phyloP scores from a whole-genome alignment of 768 basidiomycete species.

The Trametes cinnabarina region DNA sequence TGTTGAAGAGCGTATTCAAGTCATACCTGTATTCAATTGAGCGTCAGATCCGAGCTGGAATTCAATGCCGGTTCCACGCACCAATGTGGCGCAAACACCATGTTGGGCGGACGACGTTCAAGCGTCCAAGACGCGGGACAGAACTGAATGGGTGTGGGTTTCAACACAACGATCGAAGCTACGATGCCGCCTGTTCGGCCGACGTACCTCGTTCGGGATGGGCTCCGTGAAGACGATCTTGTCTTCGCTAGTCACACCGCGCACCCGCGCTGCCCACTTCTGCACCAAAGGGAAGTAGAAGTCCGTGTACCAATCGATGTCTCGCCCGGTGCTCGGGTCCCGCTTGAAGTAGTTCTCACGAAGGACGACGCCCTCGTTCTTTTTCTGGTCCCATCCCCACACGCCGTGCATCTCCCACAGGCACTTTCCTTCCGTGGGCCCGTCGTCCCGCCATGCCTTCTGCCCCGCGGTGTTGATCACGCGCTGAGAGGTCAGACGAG shows the following conservation, averaged over 20 bases:
- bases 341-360: constrained; percentile 82
- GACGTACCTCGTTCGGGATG: constrained; percentile 86
- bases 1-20: constrained; percentile 81
- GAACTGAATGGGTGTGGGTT: constrained; percentile 44
- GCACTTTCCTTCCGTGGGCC: constrained; percentile 71
- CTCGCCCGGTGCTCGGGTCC: constrained; percentile 60
- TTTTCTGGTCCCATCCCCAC: constrained; percentile 80
- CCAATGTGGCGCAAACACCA: constrained; percentile 79
- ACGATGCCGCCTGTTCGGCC: neutral
- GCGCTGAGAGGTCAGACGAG: constrained; percentile 54
- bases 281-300: constrained; percentile 78
- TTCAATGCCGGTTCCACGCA: constrained; percentile 27
- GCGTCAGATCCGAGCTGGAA: constrained; percentile 28
- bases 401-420: constrained; percentile 92
- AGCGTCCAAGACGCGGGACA: constrained; percentile 77
- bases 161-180: neutral
- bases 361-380: constrained; percentile 68
- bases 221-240: constrained; percentile 77
- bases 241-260: constrained; percentile 43
- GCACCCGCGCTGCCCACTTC: constrained; percentile 64
- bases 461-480: constrained; percentile 59
- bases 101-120: constrained; percentile 56
- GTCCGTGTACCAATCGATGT: constrained; percentile 86
- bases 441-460: constrained; percentile 71
- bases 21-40: constrained; percentile 72